Evolutionary conservation across 805 yeast genomes (phyloP), one percentile per base, ranked within the genome.

Genomic region (Wickerhamomyces bovis): DNA sequence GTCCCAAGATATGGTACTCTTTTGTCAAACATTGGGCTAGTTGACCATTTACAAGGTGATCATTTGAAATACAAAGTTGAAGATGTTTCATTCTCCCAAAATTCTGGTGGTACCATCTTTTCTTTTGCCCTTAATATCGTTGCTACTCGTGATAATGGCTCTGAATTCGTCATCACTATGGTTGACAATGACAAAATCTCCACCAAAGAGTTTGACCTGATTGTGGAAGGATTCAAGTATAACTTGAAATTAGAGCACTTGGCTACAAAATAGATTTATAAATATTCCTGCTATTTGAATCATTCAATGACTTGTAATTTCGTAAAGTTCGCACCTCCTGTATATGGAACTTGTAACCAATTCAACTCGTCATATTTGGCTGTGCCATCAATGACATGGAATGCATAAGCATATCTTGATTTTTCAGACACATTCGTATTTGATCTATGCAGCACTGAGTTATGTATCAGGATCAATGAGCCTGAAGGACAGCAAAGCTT

Each of bases 301-400:
- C n/a, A 28, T 28, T 11, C 31, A 3, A 4, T 28, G 31, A 28
- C 21, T 15, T 39, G 50, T 26, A 82, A 60, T 57, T 72, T 77
- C 13, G 80, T 74, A 51, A 85, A 84, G 15, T 81, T 66, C 0
- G 72, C 62, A 1, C 88, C 85, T 0, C 92, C 90, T 5, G 75
- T 57, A 0, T 83, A 76, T 2, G 94, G 94, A 5, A 85, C 79
- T 58, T 86, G 95, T 31, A 85, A 70, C 94, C 95, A 86, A 60
- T 85, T 85, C 56, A 70, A 62, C 20, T 67, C 65, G 59, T 85
- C 94, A 56, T 84, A 86, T 22, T 72, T 61, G 12, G 76, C 68
- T 2, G 51, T 63, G 2, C 92, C 92, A 44, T 86, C 94, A 47
- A 86, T 83, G 39, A 83, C 74, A 59, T 86, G 95, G 65, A 86